phyloP scores from a whole-genome alignment of 2,329 filamentous ascomycete genomes.

The Calonectria leucothoes region DNA sequence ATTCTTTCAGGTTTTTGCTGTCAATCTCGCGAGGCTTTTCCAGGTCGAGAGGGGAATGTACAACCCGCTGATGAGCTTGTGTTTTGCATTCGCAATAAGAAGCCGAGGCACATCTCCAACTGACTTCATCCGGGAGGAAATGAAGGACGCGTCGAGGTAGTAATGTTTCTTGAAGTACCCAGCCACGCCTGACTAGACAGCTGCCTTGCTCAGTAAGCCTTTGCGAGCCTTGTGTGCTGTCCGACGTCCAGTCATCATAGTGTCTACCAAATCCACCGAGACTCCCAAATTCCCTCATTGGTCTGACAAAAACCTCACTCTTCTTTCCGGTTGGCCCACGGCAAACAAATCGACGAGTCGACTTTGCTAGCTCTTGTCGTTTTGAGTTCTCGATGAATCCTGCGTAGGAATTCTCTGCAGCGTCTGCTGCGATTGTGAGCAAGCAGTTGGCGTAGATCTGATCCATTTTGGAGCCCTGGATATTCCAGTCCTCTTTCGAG shows the following conservation, averaged over 20 bases:
- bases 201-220: not conserved
- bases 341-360: not conserved
- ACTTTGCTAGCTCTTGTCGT: not conserved
- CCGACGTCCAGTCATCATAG: not conserved
- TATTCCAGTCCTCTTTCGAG: constrained; percentile 21
- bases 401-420: constrained; percentile 13
- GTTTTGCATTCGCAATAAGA: not conserved
- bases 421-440: constrained; percentile 18
- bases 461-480: constrained; percentile 25
- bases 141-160: constrained; percentile 1
- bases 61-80: not conserved
- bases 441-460: constrained; percentile 25
- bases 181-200: not conserved
- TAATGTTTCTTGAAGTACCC: not conserved
- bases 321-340: not conserved
- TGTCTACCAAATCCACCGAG: not conserved
- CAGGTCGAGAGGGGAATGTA: not conserved
- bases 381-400: constrained; percentile 5
- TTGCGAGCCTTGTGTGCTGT: not conserved
- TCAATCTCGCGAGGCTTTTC: not conserved
- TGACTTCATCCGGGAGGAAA: constrained; percentile 2
- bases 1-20: not conserved
- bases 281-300: not conserved
- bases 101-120: not conserved
- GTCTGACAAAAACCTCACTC: not conserved